Evolutionary conservation across 2,329 filamentous ascomycete species (phyloP), one percentile per base, ranked within the genome.

Genomic region (Aspergillus phoenicis): DNA sequence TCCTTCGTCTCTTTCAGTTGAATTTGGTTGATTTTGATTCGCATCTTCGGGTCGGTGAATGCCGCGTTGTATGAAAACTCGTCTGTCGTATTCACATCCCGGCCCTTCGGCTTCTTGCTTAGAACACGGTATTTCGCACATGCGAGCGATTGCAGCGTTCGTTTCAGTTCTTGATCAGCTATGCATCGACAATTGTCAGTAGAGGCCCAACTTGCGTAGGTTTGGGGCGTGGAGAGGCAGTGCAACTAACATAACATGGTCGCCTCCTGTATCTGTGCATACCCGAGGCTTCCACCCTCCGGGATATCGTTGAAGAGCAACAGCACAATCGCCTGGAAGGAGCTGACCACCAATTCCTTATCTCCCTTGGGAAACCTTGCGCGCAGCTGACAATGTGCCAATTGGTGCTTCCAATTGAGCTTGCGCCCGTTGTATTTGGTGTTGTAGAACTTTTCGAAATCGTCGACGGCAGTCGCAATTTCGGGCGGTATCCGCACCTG

Each of bases 21-120:
- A 68, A 99, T 95, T 78, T 97, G 94, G 79, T 98, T 99, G 82
- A 99, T 97, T 82, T 99, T 99, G 79, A 99, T 89, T 59, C 93
- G 88, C 77, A 91, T 90, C 77, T 95, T 96, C 20, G 88, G 84
- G 72, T 97, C 90, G 2, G 81, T 81, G 77, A 99, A 99, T 15
- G 75, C 75, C 48, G 84, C 77, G 79, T 97, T 97, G 71, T 96
- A 88, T 0, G 86, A 87, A 71, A 99, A 99, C 0, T 88, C 91
- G 77, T 99, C 96, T 0, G 86, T 91, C 0, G 82, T 72, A 61
- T 85, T 84, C 66, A 99, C 87, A 0, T 99, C 93, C 58, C 89
- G 87, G 56, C 91, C 89, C 76, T 91, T 93, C 38, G 95, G 95
- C 63, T 89, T 86, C 78, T 99, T 99, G 47, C 81, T 84, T 17